Evolutionary conservation across 805 yeast species (phyloP), one percentile per base, ranked within the genome.

Genomic region (Pichia pseudocactophila): DNA sequence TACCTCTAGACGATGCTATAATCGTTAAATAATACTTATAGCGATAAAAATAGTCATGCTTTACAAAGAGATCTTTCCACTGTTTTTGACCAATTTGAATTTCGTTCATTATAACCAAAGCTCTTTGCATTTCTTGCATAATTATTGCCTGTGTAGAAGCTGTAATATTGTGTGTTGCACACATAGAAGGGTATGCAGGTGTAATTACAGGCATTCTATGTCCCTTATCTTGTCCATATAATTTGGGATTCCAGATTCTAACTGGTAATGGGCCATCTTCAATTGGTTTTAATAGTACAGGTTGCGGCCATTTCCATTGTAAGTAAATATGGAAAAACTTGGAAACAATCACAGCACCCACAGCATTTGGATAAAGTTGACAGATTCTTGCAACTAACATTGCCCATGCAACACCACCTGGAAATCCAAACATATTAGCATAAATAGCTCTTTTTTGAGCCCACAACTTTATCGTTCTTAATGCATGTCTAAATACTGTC

Each of bases 371-470:
- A 59, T 90, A 92, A 39, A 92, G 65, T 61, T 92, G 98, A 62
- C 98, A 92, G 25, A 92, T 87, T 54, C 98, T 73, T 1, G 97
- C 98, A n/a, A 89, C 97, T 33, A 92, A 63, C 97, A 92, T 92
- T 1, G 98, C 98, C 98, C 98, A 92, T 1, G 98, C 98, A 38
- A 92, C 98, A 62, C 98, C 98, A 56, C 98, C 98, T 1, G 97
- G 98, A 63, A 90, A 92, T 0, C 98, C 98, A 72, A 82, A 86
- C 36, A 92, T 82, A 57, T 92, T 92, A 7, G 86, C 97, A 63
- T 92, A 92, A 13, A 92, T 76, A 0, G 96, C 97, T 39, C 97
- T 73, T 55, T 88, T 77, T 58, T 88, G 90, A 0, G 98, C 98
- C 98, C 98, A 92, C 55, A 92, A 70, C 62, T 92, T 92, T 49